A percentile compares a stretch with the other conserved stretches of the same genome.
These are phyloP conservation scores for Fusarium miscanthi DNA, from an alignment of 2,329 filamentous ascomycete species.

Conservation along the genomic window DNA sequence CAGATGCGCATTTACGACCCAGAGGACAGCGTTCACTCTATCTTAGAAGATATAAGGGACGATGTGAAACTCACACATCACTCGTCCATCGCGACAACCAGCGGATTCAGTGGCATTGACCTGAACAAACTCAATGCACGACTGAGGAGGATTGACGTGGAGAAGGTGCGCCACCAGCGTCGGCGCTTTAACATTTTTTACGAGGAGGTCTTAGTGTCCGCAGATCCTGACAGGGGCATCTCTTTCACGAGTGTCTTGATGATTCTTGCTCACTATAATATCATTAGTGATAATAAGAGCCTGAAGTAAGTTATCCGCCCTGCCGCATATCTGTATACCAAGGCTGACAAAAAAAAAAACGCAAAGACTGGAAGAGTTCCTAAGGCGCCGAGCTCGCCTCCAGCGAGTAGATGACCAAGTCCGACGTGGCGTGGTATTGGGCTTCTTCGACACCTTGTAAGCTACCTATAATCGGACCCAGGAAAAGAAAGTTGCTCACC, in stretches of 20 bases:
- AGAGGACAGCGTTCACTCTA: constrained; percentile 85
- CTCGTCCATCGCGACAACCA: constrained; percentile 64
- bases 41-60: constrained; percentile 84
- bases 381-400: constrained; percentile 87
- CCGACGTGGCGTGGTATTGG: constrained; percentile 86
- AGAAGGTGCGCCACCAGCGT: constrained; percentile 78
- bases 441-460: constrained; percentile 93
- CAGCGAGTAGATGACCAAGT: constrained; percentile 97
- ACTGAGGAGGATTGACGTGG: constrained; percentile 77
- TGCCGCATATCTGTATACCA: background rate
- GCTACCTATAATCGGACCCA: constrained; percentile 41
- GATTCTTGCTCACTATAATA: constrained; percentile 97
- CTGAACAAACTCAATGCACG: constrained; percentile 79
- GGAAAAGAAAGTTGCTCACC: constrained; percentile 7
- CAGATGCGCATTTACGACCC: constrained; percentile 96
- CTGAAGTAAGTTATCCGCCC: constrained; percentile 67
- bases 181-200: constrained; percentile 93
- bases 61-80: constrained; percentile 65
- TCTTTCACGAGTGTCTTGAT: constrained; percentile 92
- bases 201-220: constrained; percentile 94
- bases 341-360: constrained; percentile 44
- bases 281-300: constrained; percentile 98
- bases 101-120: constrained; percentile 71
- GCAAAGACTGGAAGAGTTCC: constrained; percentile 86
- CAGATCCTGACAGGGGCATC: constrained; percentile 89